A percentile compares a stretch with the other conserved stretches of the same genome.
phyloP scores from a whole-genome alignment of 768 basidiomycete species.

The Pleurotus eryngii region DNA sequence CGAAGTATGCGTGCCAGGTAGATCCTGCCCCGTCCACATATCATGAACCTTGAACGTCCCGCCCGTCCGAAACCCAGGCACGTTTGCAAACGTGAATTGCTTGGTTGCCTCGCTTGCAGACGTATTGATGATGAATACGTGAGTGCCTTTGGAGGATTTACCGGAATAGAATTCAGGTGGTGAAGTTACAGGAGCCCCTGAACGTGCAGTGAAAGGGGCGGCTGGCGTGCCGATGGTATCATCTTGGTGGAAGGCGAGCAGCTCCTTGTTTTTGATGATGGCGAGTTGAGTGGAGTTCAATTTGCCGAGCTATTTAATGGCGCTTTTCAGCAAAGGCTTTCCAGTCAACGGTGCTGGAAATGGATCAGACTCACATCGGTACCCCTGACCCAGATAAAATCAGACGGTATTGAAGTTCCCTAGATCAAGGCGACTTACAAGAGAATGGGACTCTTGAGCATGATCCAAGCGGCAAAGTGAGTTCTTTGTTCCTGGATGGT shows the following conservation, averaged over 20 bases:
- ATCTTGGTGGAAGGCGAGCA: constrained; percentile 56
- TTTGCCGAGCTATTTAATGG: constrained; percentile 31
- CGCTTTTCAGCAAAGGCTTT: too few species aligned
- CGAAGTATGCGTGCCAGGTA: constrained; percentile 36
- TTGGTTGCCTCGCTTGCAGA: constrained; percentile 36
- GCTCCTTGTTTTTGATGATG: constrained; percentile 48
- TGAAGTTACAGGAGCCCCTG: constrained; percentile 34
- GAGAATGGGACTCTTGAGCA: constrained; percentile 54
- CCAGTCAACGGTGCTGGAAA: background rate
- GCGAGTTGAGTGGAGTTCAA: constrained; percentile 37
- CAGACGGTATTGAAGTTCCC: background rate
- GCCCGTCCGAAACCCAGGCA: constrained; percentile 39
- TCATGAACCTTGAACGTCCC: constrained; percentile 43
- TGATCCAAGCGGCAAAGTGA: constrained; percentile 54
- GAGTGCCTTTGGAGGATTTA: constrained; percentile 44
- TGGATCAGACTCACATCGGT: constrained; percentile 30
- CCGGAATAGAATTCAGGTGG: constrained; percentile 54
- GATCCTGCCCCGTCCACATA: constrained; percentile 49
- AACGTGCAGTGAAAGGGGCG: constrained; percentile 40
- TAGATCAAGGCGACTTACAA: constrained; percentile 26
- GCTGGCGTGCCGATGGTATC: constrained; percentile 43
- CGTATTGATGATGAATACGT: constrained; percentile 56
- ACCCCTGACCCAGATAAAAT: constrained; percentile 7
- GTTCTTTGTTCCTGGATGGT: constrained; percentile 49
- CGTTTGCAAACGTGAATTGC: constrained; percentile 41